A percentile compares a stretch with the other conserved stretches of the same genome.
Evolutionary conservation across 2,329 filamentous ascomycete species (phyloP).

Genomic region (Colletotrichum godetiae): DNA sequence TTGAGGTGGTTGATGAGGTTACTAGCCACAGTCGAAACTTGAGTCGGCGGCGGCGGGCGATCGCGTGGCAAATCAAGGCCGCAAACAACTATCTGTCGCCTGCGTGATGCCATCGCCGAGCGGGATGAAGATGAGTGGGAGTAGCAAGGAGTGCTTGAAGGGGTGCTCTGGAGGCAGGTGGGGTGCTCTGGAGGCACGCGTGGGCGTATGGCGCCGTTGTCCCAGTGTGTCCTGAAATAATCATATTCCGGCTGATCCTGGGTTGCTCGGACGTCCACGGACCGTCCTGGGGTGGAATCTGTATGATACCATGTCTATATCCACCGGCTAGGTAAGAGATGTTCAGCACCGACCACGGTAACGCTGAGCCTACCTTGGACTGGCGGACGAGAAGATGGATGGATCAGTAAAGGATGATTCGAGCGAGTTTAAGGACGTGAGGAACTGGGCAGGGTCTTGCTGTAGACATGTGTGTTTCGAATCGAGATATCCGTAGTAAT

Average conservation of each 20-base stretch:
- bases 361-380: neutral
- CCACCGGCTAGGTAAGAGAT: neutral
- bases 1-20: neutral
- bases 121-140: neutral
- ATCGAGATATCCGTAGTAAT: neutral
- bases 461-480: neutral
- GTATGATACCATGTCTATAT: neutral
- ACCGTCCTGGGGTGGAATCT: constrained; percentile 9
- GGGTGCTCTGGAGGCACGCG: neutral
- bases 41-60: neutral
- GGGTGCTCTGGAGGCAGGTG: neutral
- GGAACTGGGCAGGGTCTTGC: neutral
- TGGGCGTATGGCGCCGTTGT: constrained; percentile 13
- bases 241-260: constrained; percentile 6
- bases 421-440: neutral
- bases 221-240: constrained; percentile 19
- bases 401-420: neutral
- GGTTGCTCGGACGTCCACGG: constrained; percentile 29
- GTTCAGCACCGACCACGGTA: neutral
- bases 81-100: constrained; percentile 5
- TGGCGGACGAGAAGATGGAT: neutral
- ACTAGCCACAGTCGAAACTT: constrained; percentile 1
- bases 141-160: neutral
- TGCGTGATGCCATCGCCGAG: neutral
- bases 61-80: constrained; percentile 1